phyloP scores from a whole-genome alignment of 2,329 filamentous ascomycete species.

The Microthyrium microscopicum region DNA sequence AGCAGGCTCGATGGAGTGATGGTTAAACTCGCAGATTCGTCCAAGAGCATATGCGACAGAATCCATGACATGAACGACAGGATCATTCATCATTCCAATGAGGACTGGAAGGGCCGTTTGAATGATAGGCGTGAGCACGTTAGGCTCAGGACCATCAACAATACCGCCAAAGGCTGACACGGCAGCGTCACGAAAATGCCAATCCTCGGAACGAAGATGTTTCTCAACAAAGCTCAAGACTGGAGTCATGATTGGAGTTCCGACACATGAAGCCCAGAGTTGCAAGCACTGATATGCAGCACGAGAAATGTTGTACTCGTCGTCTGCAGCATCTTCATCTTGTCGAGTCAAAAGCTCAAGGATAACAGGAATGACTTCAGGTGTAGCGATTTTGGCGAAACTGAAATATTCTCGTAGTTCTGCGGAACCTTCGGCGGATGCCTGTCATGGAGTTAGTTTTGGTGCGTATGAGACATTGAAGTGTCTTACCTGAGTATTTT shows the following conservation, averaged over 20 bases:
- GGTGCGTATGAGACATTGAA: conserved; percentile 3
- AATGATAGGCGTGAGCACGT: conserved; percentile 79
- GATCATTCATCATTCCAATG: conserved; percentile 84
- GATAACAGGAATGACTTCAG: conserved; percentile 86
- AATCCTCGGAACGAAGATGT: conserved; percentile 80
- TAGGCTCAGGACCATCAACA: conserved; percentile 94
- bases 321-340: conserved; percentile 89
- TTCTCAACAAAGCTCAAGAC: conserved; percentile 84
- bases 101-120: conserved; percentile 88
- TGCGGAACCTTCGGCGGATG: conserved; percentile 54
- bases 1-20: conserved; percentile 74
- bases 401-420: conserved; percentile 89
- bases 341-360: conserved; percentile 84
- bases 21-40: conserved; percentile 86
- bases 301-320: conserved; percentile 93
- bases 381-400: conserved; percentile 82
- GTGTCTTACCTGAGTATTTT: conserved; percentile 58
- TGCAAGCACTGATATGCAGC: conserved; percentile 94
- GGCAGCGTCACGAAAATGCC: conserved; percentile 87
- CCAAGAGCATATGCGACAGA: conserved; percentile 92
- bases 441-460: conserved; percentile 26
- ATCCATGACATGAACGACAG: conserved; percentile 77
- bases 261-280: conserved; percentile 86
- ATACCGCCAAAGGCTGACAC: conserved; percentile 96
- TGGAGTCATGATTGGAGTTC: conserved; percentile 64